Evolutionary conservation across 768 basidiomycete species (phyloP), one percentile per base, ranked within the genome.

Genomic region (Tricholoma saponaceum): DNA sequence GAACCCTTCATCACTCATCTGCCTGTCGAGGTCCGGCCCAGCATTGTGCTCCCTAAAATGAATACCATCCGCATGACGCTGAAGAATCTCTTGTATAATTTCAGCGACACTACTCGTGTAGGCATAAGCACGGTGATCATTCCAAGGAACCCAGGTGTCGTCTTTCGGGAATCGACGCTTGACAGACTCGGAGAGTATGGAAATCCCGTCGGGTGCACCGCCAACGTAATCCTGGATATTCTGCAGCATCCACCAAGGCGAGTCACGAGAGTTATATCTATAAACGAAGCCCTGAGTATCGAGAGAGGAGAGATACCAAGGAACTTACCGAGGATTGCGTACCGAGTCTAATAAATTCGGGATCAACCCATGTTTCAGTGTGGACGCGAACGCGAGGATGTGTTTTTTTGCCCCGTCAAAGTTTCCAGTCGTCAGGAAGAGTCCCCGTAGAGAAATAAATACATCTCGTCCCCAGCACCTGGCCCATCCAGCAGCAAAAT

Each of bases 231-330:
- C 95, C 66, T 98, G 97, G 55, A 99, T 97, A 67, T 90, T 97
- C 70, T 99, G 96, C 58, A 98, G 70, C 91, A 98, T 96, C 93
- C 95, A 98, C 96, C 95, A 98, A 4, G 97, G 96, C 6, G 93
- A 94, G 69, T 99, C 97, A 53, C 97, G 87, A 4, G 93, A 98
- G 71, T 98, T 98, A 72, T 94, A 95, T 60, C 90, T 90, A 58
- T 8, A 18, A 39, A 50, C 9, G n/a, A 50, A 30, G n/a, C 9
- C 47, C 47, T 50, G 8, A 6, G 41, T 5, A 57, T 5, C 23
- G 60, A 13, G 23, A 14, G 26, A 47, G 2, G 22, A 16, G 4
- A 25, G 12, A 33, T 33, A 16, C 35, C 14, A 49, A 51, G 4
- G 16, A 28, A 68, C 78, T 52, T 73, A 92, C 86, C 95, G 80